These are phyloP conservation scores for Fagopyrum esculentum DNA, from an alignment of 148 eudicot species.

Conservation along the genomic window DNA sequence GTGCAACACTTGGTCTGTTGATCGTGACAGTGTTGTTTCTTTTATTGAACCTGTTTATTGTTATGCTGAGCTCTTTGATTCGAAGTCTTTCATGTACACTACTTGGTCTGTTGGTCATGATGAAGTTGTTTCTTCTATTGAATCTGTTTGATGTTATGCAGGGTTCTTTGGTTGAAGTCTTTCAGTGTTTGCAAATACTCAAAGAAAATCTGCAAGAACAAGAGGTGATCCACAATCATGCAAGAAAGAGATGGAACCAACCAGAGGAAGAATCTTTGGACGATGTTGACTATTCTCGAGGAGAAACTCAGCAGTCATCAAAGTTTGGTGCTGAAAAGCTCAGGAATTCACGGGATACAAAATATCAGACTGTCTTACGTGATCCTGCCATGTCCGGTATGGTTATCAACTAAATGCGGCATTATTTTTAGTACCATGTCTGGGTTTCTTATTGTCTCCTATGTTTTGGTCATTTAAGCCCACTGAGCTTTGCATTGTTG, in stretches of 20 bases:
- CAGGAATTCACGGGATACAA: constrained; percentile 43
- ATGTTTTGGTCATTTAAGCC: background rate
- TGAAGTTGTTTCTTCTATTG: background rate
- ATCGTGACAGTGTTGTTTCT: too few relatives aligned
- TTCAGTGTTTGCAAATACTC: constrained; percentile 67
- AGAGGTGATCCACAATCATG: constrained; percentile 21
- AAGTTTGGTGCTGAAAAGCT: constrained; percentile 43
- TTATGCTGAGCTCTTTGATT: too few relatives aligned
- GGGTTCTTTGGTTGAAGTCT: constrained; percentile 69
- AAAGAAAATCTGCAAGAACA: constrained; percentile 28
- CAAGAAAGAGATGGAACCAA: constrained; percentile 31
- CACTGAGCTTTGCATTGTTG: background rate
- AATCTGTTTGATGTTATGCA: constrained; percentile 23
- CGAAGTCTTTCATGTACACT: background rate
- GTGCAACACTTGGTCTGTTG: too few relatives aligned
- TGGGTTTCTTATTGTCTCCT: background rate
- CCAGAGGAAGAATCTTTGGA: constrained; percentile 27
- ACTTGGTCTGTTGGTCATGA: background rate
- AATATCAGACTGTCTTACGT: constrained; percentile 40
- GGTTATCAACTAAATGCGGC: background rate
- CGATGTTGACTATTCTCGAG: constrained; percentile 18
- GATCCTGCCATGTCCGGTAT: constrained; percentile 43
- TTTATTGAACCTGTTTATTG: too few relatives aligned
- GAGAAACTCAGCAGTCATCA: constrained; percentile 26
- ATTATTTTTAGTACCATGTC: background rate